Evolutionary conservation across 2,329 filamentous ascomycete genomes (phyloP).

Genomic region (Paecilomyces dactylethromorphus): DNA sequence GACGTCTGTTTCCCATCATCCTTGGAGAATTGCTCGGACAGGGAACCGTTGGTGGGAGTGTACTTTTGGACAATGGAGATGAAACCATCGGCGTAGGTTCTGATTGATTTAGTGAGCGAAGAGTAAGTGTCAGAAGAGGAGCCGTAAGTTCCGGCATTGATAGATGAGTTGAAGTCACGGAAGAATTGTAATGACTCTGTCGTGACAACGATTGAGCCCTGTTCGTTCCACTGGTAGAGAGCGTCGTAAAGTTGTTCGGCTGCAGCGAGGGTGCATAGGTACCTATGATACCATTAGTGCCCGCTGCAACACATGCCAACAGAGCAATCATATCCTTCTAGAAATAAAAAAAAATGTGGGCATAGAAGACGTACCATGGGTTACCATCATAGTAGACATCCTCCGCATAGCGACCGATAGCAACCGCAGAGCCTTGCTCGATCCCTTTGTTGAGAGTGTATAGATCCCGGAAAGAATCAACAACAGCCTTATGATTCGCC

Average conservation of each 20-base stretch:
- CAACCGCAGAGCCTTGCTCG: slow-evolving; percentile 24
- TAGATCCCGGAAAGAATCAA: slow-evolving; percentile 66
- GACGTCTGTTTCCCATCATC: slow-evolving; percentile 28
- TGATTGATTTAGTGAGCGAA: slow-evolving; percentile 53
- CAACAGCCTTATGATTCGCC: slow-evolving; percentile 68
- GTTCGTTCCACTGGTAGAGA: slow-evolving; percentile 61
- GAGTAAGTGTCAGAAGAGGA: slow-evolving; percentile 51
- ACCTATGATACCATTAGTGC: slow-evolving; percentile 15
- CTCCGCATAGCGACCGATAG: slow-evolving; percentile 60
- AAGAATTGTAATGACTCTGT: slow-evolving; percentile 65
- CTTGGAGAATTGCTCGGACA: slow-evolving; percentile 37
- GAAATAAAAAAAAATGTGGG: background rate
- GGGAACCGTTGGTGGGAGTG: slow-evolving; percentile 10
- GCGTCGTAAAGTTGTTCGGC: slow-evolving; percentile 77
- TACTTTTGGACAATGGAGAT: slow-evolving; percentile 33
- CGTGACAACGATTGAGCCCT: slow-evolving; percentile 59
- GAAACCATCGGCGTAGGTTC: slow-evolving; percentile 56
- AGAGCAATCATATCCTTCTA: no score
- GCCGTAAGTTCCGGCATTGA: slow-evolving; percentile 57
- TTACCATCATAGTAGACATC: slow-evolving; percentile 73
- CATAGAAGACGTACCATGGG: slow-evolving; percentile 51
- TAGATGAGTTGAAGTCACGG: slow-evolving; percentile 53
- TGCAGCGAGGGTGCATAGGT: slow-evolving; percentile 67
- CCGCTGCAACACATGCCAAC: background rate
- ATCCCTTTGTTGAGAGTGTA: slow-evolving; percentile 50